Base-by-base conservation (phyloP, 2,329 filamentous ascomycete species). In the Achaetomium macrosporum region DNA sequence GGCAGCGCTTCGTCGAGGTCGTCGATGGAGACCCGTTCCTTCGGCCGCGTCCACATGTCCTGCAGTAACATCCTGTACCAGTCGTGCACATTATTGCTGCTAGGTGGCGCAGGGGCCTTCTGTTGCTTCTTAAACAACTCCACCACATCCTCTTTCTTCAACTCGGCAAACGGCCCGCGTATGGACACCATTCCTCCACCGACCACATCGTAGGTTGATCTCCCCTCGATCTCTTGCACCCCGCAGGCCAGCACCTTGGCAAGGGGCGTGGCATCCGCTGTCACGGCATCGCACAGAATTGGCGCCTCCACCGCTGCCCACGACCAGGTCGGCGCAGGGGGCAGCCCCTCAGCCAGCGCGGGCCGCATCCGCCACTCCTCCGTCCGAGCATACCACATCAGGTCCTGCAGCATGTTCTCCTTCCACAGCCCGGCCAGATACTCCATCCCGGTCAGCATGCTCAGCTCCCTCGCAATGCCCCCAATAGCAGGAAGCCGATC, bases 401-500 rank as follows among this genome's bases (percentile, higher is more conserved):
- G 30, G 15, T 57, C 52, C 16, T 42, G 41, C 9, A 52, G 45
- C 39, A 55, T 13, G 30, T 51, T 47, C 43, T 55, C 47, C 20
- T 31, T 42, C 52, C 55, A 57, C 30, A 55, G 20, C 7, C 55
- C 52, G 16, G 52, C 55, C n/a, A 33, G 41, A 35, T 57, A 57
- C 10, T 19, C 37, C 36, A 43, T 33, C 1, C 41, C 41, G 11
- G 49, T 45, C 13, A 49, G 16, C 35, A 45, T 33, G 20, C 15
- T 29, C 40, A 54, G 30, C 29, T 57, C 48, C 9, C 33, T 20
- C 29, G 55, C 55, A 19, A 54, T 40, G 15, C 50, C 55, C 15
- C 41, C 50, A 30, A 57, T 57, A 37, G 55, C 55, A 20, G 48
- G 55, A n/a, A 57, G 41, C 30, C 39, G 42, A 43, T 57, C 55